phyloP scores from a whole-genome alignment of 2,329 filamentous ascomycete genomes.

The Cladosporium sp. region DNA sequence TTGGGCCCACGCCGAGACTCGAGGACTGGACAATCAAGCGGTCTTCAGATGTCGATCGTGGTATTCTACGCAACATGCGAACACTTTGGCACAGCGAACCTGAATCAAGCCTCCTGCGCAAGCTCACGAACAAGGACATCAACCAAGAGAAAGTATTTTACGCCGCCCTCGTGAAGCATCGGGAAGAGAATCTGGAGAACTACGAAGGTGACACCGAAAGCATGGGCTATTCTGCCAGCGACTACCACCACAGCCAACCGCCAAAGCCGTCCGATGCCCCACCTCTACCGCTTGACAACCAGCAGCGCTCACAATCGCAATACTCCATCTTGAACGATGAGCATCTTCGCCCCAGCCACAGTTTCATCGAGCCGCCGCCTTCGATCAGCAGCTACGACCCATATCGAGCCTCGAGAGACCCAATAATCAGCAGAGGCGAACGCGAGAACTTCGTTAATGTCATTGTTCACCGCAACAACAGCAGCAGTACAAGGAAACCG shows the following conservation, averaged over 20 bases:
- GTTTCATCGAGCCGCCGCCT: constrained; percentile 48
- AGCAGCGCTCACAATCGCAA: constrained; percentile 49
- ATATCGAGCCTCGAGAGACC: constrained; percentile 65
- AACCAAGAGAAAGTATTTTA: constrained; percentile 97
- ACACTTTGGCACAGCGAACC: constrained; percentile 87
- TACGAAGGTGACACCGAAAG: constrained; percentile 64
- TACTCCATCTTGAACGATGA: constrained; percentile 56
- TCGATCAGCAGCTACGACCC: constrained; percentile 73
- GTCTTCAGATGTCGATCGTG: constrained; percentile 68
- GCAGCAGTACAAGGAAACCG: constrained; percentile 34
- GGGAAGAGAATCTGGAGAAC: constrained; percentile 80
- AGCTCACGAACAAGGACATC: constrained; percentile 52
- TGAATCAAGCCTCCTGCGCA: constrained; percentile 66
- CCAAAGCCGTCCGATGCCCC: constrained; percentile 31
- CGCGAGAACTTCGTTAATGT: constrained; percentile 63
- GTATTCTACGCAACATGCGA: constrained; percentile 78
- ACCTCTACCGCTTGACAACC: constrained; percentile 32
- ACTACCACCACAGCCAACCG: constrained; percentile 72
- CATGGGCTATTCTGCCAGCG: constrained; percentile 79
- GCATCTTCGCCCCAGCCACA: constrained; percentile 44
- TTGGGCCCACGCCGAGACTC: constrained; percentile 53
- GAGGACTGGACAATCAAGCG: constrained; percentile 60
- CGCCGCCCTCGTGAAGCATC: constrained; percentile 74
- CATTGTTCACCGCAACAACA: constrained; percentile 57
- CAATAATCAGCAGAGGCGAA: constrained; percentile 31